phyloP scores from a whole-genome alignment of 169 alveolate genomes.

The Theileria orientalis region DNA sequence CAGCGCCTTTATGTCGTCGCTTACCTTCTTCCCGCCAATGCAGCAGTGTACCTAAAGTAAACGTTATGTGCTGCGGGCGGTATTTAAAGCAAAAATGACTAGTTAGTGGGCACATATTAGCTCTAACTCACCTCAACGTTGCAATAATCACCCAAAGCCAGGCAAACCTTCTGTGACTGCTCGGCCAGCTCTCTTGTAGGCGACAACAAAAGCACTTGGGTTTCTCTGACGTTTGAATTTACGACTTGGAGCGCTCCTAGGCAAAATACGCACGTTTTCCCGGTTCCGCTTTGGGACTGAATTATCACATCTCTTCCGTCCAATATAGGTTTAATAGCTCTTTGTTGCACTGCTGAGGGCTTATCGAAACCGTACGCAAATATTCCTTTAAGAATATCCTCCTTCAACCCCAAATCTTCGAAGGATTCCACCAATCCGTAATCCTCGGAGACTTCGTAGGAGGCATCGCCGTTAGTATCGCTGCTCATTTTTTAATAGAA shows the following conservation, averaged over 20 bases:
- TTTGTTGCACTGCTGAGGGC: constrained; percentile 98
- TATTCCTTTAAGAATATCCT: constrained; percentile 94
- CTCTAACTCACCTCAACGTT: constrained; percentile 76
- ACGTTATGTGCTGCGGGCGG: background rate
- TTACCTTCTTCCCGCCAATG: constrained; percentile 94
- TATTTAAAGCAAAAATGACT: background rate
- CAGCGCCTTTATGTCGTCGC: constrained; percentile 94
- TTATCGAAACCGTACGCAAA: constrained; percentile 97
- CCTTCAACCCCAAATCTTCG: constrained; percentile 91
- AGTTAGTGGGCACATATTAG: background rate
- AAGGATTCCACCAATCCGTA: constrained; percentile 83
- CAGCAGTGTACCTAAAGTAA: constrained; percentile 87
- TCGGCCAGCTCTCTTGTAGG: constrained; percentile 99
- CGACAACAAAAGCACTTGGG: constrained; percentile 89
- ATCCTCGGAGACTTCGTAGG: constrained; percentile 66
- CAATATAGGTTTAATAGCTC: constrained; percentile 97
- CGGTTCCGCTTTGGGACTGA: constrained; percentile 97
- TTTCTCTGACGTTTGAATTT: constrained; percentile 82
- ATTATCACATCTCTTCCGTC: constrained; percentile 97
- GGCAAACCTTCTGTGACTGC: constrained; percentile 94
- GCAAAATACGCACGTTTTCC: constrained; percentile 98
- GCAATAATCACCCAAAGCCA: constrained; percentile 97
- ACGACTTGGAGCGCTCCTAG: constrained; percentile 94
- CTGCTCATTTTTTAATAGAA: constrained; percentile 12
- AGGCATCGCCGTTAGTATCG: constrained; percentile 12